Evolutionary conservation across 768 basidiomycete species (phyloP).

Genomic region (Sarcomyxa edulis): DNA sequence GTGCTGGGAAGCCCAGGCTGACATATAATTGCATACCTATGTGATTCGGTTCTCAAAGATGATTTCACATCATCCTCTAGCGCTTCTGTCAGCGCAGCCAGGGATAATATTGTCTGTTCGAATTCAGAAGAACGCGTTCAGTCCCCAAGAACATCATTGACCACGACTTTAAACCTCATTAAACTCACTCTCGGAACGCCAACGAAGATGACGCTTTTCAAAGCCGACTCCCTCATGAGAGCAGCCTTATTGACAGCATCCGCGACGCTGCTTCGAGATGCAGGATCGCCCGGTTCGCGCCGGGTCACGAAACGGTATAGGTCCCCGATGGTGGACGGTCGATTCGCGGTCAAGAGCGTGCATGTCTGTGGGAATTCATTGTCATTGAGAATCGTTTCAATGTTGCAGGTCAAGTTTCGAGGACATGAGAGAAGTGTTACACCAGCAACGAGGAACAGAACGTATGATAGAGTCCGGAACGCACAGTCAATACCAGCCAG

Average conservation of each 20-base stretch:
- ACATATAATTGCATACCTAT: constrained; percentile 54
- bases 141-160: neutral
- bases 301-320: constrained; percentile 76
- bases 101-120: constrained; percentile 74
- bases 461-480: constrained; percentile 16
- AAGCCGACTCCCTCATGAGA: constrained; percentile 81
- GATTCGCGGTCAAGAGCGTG: constrained; percentile 77
- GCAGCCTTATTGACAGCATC: constrained; percentile 71
- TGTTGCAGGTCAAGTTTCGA: constrained; percentile 17
- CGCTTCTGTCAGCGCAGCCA: constrained; percentile 69
- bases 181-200: constrained; percentile 75
- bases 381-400: constrained; percentile 7
- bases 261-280: constrained; percentile 37
- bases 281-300: constrained; percentile 30
- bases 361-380: constrained; percentile 54
- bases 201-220: constrained; percentile 88
- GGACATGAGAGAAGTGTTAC: constrained; percentile 11
- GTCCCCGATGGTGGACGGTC: constrained; percentile 72
- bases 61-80: constrained; percentile 79
- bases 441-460: constrained; percentile 6
- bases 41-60: constrained; percentile 59
- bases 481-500: constrained; percentile 77
- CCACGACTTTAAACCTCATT: neutral
- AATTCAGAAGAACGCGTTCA: constrained; percentile 13
- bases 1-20: constrained; percentile 10